These are phyloP conservation scores for Fusarium napiforme DNA, from an alignment of 2,329 filamentous ascomycete genomes.

Conservation along the genomic window DNA sequence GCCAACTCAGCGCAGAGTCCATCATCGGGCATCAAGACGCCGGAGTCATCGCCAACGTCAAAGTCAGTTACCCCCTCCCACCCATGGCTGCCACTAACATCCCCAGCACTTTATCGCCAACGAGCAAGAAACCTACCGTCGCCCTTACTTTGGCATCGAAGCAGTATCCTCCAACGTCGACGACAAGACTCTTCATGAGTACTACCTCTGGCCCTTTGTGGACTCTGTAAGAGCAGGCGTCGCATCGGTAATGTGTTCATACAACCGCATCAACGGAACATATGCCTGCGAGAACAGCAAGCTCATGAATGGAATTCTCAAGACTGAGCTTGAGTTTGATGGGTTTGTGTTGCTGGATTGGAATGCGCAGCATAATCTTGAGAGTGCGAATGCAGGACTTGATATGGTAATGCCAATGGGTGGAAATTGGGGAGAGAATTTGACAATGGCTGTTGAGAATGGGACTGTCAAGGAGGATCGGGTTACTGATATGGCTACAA, in stretches of 20 bases:
- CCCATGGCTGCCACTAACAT: no score
- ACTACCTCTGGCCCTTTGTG: conserved; percentile 74
- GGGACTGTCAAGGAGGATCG: conserved; percentile 77
- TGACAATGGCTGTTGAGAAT: conserved; percentile 80
- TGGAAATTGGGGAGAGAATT: conserved; percentile 70
- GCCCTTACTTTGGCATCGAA: conserved; percentile 56
- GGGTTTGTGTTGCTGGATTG: conserved; percentile 78
- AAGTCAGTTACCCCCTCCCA: conserved; percentile 46
- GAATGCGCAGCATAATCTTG: conserved; percentile 71
- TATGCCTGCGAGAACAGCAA: conserved; percentile 81
- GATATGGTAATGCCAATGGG: conserved; percentile 77
- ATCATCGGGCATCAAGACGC: conserved; percentile 80
- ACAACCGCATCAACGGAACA: conserved; percentile 77
- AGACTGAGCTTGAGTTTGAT: conserved; percentile 71
- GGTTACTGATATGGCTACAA: conserved; percentile 81
- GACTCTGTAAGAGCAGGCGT: conserved; percentile 68
- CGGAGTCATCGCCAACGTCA: conserved; percentile 82
- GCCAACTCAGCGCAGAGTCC: conserved; percentile 75
- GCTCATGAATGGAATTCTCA: conserved; percentile 75
- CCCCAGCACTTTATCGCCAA: conserved; percentile 66
- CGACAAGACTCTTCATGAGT: conserved; percentile 72
- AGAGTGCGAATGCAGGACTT: conserved; percentile 65
- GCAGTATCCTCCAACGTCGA: conserved; percentile 71
- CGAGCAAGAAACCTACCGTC: conserved; percentile 67
- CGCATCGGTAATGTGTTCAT: conserved; percentile 73